phyloP scores from a whole-genome alignment of 352 stramenopile species.

The Pythium pyrilobum region DNA sequence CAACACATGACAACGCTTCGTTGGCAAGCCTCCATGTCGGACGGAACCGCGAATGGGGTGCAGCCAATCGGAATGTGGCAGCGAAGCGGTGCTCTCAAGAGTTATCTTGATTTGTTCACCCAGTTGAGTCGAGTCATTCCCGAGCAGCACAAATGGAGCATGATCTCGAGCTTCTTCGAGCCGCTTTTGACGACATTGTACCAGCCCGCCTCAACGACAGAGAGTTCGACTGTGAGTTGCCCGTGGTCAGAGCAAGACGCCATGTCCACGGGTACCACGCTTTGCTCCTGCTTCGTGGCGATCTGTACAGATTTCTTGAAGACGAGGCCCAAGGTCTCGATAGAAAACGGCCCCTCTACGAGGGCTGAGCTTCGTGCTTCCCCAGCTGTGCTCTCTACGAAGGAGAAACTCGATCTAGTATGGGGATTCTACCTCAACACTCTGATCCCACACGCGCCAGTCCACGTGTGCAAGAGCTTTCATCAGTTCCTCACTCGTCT shows the following conservation, averaged over 20 bases:
- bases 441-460: conserved; percentile 68
- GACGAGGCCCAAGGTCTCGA: conserved; percentile 6
- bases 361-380: neutral
- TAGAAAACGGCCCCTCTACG: neutral
- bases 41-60: neutral
- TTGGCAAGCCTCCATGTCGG: conserved; percentile 21
- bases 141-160: conserved; percentile 56
- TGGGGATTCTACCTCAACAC: conserved; percentile 74
- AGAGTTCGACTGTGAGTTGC: conserved; percentile 54
- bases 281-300: conserved; percentile 79
- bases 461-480: conserved; percentile 77
- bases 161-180: conserved; percentile 74
- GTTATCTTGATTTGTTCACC: conserved; percentile 73
- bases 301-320: conserved; percentile 72
- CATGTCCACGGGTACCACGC: conserved; percentile 60
- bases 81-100: conserved; percentile 61
- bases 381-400: neutral
- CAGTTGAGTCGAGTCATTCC: conserved; percentile 55
- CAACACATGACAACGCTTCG: conserved; percentile 24
- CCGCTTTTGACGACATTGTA: conserved; percentile 77
- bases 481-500: conserved; percentile 77
- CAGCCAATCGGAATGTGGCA: conserved; percentile 42
- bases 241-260: conserved; percentile 73
- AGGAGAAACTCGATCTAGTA: conserved; percentile 68
- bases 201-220: conserved; percentile 60